A percentile compares a stretch with the other conserved stretches of the same genome.
Evolutionary conservation across 768 basidiomycete genomes (phyloP).

Genomic region (Mycena amicta): DNA sequence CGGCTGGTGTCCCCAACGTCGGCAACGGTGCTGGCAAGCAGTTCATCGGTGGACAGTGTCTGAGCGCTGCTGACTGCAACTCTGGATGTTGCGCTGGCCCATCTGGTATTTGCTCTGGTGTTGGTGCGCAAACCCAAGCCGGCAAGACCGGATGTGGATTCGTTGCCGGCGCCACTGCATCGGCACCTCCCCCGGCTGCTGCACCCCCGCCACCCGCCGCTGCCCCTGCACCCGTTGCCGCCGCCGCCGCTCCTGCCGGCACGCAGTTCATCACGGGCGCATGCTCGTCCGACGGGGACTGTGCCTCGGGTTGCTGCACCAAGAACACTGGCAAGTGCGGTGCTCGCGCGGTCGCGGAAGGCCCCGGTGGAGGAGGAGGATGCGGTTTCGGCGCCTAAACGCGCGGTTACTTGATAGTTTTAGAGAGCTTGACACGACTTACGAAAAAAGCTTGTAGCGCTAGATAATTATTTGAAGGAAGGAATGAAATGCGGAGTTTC

Average conservation of each 20-base stretch:
- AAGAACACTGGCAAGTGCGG: constrained; percentile 3
- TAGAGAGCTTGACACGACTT: no score
- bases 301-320: not conserved
- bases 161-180: not conserved
- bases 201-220: not conserved
- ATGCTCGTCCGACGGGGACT: not conserved
- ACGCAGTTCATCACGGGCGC: constrained; percentile 7
- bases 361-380: constrained; percentile 1
- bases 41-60: not conserved
- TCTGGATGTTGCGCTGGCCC: not conserved
- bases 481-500: no score
- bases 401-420: no score
- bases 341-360: not conserved
- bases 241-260: not conserved
- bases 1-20: not conserved
- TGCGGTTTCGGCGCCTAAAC: constrained; percentile 2
- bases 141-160: not conserved
- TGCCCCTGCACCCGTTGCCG: not conserved
- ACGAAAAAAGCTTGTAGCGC: no score
- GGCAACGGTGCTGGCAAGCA: not conserved
- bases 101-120: not conserved
- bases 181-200: not conserved
- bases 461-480: no score
- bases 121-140: not conserved
- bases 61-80: not conserved